Conservation (phyloP, 495 filamentous ascomycete genomes). For the Neurospora sp. region DNA sequence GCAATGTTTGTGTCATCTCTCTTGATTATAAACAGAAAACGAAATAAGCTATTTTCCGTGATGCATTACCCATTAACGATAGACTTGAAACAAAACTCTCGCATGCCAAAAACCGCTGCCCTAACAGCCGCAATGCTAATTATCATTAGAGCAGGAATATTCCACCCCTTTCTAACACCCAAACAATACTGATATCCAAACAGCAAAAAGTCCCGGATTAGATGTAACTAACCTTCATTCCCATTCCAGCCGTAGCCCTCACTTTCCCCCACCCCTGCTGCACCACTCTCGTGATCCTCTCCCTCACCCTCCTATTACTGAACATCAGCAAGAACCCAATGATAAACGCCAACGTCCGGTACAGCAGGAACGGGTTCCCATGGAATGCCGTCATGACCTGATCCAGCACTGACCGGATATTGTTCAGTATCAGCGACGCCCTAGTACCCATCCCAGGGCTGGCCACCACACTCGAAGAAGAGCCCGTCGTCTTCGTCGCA, state of each 20-base stretch:
- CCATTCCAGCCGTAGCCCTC: constrained; percentile 82
- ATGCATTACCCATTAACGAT: not conserved
- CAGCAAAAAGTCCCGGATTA: not conserved
- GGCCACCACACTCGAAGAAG: constrained; percentile 18
- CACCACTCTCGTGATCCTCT: constrained; percentile 58
- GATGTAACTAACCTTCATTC: constrained; percentile 95
- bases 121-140: not conserved
- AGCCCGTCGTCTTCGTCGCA: constrained; percentile 22
- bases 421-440: constrained; percentile 38
- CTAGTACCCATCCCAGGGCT: constrained; percentile 36
- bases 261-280: constrained; percentile 74
- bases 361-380: constrained; percentile 61
- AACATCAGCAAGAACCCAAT: constrained; percentile 71
- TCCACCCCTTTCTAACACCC: not conserved
- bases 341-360: constrained; percentile 70
- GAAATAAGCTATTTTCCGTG: not conserved
- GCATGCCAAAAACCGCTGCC: not conserved
- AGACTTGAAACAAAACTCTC: not conserved
- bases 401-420: constrained; percentile 52
- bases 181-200: not conserved
- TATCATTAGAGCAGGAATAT: not conserved
- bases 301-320: constrained; percentile 61
- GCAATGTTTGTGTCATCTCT: not conserved
- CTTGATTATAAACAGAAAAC: not conserved
- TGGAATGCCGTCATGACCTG: constrained; percentile 52